Evolutionary conservation across 2,329 filamentous ascomycete species (phyloP), one percentile per base, ranked within the genome.

Genomic region (Diaporthe amygdali): DNA sequence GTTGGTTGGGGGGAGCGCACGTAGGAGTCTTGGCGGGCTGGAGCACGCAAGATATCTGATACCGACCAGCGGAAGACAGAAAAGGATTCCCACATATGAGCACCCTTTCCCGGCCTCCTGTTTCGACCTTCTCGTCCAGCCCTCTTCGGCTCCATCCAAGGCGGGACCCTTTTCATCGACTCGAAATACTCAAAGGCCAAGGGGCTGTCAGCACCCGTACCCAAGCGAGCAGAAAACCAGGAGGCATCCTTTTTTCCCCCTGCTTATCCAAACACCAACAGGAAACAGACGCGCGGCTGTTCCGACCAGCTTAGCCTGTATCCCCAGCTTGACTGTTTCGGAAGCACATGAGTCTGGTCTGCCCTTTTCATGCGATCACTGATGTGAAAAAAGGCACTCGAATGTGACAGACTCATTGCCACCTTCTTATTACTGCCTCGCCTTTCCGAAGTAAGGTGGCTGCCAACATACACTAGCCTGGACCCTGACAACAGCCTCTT

Each of bases 11-110:
- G 10, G 27, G 39, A 44, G 52, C 56, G 66, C 56, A 59, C 67
- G 64, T 49, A 22, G 70, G 46, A 41, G 12, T 63, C 71, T 72
- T 72, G 71, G 71, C 71, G 66, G 55, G 27, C 44, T 72, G 71
- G 69, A 66, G 70, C 59, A 61, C 27, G 51, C 59, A 59, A 59
- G 59, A 66, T 70, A 72, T 72, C 71, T 72, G 68, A 72, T 72
- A 72, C 68, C 52, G 68, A 63, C 49, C 59, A 72, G 54, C 61
- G 37, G 37, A 27, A 51, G 34, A 30, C 56, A 34, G 32, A 49
- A 51, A 63, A 27, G 41, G 9, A 14, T n/a, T n/a, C 59, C 59
- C 59, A 72, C 71, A 67, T 72, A 72, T 72, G 61, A 70, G 59
- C 56, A 39, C 51, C 51, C 59, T 20, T 9, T 51, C 44, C 67